Evolutionary conservation across 2,329 filamentous ascomycete species (phyloP).

Genomic region (Colletotrichum neosansevieriae): DNA sequence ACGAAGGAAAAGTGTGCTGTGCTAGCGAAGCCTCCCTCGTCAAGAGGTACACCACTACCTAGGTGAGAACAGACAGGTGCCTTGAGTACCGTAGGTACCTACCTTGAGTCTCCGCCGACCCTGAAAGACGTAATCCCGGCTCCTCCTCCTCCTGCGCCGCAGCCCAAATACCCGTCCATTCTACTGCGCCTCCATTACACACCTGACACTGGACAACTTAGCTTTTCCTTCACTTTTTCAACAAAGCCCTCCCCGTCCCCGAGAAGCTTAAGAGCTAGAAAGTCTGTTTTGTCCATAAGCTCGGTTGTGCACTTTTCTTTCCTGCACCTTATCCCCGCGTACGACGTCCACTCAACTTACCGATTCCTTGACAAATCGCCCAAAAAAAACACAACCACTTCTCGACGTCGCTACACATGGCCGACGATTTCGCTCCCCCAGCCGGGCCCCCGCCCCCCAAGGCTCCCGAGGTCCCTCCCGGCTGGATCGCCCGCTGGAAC

Average conservation of each 20-base stretch:
- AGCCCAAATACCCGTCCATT: conserved; percentile 19
- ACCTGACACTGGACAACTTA: conserved; percentile 26
- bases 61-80: too few species aligned
- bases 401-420: conserved; percentile 53
- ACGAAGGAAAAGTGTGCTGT: too few species aligned
- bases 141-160: conserved; percentile 13
- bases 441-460: conserved; percentile 68
- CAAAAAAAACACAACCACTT: not conserved
- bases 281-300: not conserved
- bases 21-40: too few species aligned
- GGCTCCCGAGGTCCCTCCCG: conserved; percentile 72
- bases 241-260: not conserved
- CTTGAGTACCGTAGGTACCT: too few species aligned
- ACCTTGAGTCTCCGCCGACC: not conserved
- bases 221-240: conserved; percentile 1
- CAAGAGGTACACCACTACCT: too few species aligned
- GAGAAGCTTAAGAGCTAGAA: conserved; percentile 12
- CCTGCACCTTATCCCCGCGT: not conserved
- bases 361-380: not conserved
- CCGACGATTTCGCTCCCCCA: conserved; percentile 67
- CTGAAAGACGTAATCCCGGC: conserved; percentile 33
- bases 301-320: not conserved
- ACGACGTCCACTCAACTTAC: not conserved
- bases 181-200: conserved; percentile 30
- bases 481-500: conserved; percentile 89